A percentile compares a stretch with the other conserved stretches of the same genome.
phyloP scores from a whole-genome alignment of 768 basidiomycete species.

The Phanerodontia chrysosporium region DNA sequence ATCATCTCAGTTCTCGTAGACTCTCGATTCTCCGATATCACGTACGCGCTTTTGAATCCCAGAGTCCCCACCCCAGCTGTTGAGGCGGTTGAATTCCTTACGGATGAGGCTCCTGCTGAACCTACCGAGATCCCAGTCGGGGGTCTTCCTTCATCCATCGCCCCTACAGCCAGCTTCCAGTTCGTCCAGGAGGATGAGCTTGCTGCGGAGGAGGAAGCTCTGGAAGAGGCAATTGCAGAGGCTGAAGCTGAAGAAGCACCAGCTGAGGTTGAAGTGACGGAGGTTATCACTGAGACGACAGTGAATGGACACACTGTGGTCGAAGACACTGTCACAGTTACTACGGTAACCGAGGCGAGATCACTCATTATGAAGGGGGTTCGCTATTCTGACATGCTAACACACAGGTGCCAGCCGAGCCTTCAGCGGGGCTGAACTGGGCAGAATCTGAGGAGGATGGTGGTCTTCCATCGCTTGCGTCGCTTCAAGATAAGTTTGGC shows the following conservation, averaged over 20 bases:
- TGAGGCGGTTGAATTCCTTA: slow-evolving; percentile 19
- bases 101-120: slow-evolving; percentile 4
- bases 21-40: slow-evolving; percentile 56
- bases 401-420: slow-evolving; percentile 13
- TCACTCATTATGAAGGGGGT: background rate
- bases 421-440: slow-evolving; percentile 63
- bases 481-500: slow-evolving; percentile 73
- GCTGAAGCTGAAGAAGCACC: slow-evolving; percentile 23
- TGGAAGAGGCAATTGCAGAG: slow-evolving; percentile 37
- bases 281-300: slow-evolving; percentile 14
- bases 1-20: slow-evolving; percentile 35
- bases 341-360: slow-evolving; percentile 20
- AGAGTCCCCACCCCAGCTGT: slow-evolving; percentile 29
- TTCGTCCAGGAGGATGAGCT: slow-evolving; percentile 84
- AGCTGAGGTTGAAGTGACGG: slow-evolving; percentile 19
- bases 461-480: slow-evolving; percentile 73
- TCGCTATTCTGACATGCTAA: background rate
- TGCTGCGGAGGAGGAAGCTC: slow-evolving; percentile 44
- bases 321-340: slow-evolving; percentile 21
- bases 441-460: slow-evolving; percentile 70
- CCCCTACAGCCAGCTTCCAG: slow-evolving; percentile 54
- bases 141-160: slow-evolving; percentile 34
- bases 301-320: slow-evolving; percentile 23
- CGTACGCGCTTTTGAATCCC: slow-evolving; percentile 48
- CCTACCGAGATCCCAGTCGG: slow-evolving; percentile 27